Conservation (phyloP, 1,284 basidiomycete species). For the Uromyces viciae-fabae region DNA sequence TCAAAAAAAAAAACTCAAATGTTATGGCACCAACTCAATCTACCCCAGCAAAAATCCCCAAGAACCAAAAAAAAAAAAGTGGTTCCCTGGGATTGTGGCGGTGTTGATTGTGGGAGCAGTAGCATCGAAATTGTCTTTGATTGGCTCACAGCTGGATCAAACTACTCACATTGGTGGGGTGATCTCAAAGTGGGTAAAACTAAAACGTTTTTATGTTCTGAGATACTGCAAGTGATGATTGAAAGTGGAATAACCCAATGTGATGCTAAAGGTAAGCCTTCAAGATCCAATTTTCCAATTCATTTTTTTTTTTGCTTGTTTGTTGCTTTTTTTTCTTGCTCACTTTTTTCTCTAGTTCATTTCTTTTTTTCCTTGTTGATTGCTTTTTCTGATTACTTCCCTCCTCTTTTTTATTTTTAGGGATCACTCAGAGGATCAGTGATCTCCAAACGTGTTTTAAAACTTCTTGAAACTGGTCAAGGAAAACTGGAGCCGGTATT, state of each 20-base stretch:
- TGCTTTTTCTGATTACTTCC: too few species aligned
- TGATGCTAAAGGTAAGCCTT: too few species aligned
- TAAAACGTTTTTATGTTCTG: not conserved
- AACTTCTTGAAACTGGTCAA: not conserved
- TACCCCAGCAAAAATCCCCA: not conserved
- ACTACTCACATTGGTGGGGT: slow-evolving; percentile 3
- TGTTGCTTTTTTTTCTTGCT: too few species aligned
- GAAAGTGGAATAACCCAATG: too few species aligned
- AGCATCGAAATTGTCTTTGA: slow-evolving; percentile 7
- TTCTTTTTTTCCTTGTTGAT: too few species aligned
- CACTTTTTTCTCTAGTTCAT: too few species aligned
- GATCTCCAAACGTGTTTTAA: not conserved
- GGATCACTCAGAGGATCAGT: slow-evolving; percentile 1
- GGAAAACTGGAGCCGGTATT: not conserved
- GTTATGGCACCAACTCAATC: not conserved
- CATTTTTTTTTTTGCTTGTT: too few species aligned
- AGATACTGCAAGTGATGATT: slow-evolving; percentile 45
- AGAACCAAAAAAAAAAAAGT: not conserved
- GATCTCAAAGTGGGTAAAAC: not conserved
- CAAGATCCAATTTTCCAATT: too few species aligned
- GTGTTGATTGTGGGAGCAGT: not conserved
- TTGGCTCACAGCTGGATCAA: not conserved
- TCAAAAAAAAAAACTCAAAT: not conserved
- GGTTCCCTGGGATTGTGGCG: not conserved
- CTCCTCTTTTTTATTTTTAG: not conserved